Evolutionary conservation across 2,329 filamentous ascomycete species (phyloP).

Genomic region (Pseudocercospora eumusae): DNA sequence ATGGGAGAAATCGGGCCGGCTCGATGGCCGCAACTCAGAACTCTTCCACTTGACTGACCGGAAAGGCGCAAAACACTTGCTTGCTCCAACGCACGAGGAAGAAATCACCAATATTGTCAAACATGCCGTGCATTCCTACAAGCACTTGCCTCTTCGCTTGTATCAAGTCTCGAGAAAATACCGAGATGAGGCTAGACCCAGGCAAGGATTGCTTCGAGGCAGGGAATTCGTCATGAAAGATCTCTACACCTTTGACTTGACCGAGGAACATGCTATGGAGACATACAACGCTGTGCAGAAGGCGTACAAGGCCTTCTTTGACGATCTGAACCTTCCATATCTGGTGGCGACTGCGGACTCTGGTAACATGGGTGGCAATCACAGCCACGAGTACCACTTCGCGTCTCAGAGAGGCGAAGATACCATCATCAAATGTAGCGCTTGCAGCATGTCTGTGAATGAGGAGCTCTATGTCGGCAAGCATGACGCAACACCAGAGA

Average conservation of each 20-base stretch:
- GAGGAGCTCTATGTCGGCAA: conserved; percentile 65
- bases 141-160: conserved; percentile 78
- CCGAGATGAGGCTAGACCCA: conserved; percentile 83
- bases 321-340: conserved; percentile 80
- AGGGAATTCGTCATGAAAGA: conserved; percentile 98
- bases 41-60: conserved; percentile 80
- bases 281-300: conserved; percentile 75
- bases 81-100: conserved; percentile 94
- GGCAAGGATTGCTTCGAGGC: conserved; percentile 82
- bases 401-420: conserved; percentile 80
- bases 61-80: conserved; percentile 70
- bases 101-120: conserved; percentile 85
- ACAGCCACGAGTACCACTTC: conserved; percentile 95
- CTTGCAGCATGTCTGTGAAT: conserved; percentile 77
- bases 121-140: conserved; percentile 74
- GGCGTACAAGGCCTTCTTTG: conserved; percentile 76
- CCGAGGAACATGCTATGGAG: conserved; percentile 65
- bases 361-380: conserved; percentile 89
- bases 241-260: conserved; percentile 88
- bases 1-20: conserved; percentile 80
- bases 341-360: conserved; percentile 86
- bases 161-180: conserved; percentile 97
- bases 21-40: conserved; percentile 58
- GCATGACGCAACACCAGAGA: conserved; percentile 1
- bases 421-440: conserved; percentile 71